phyloP scores from a whole-genome alignment of 1,284 basidiomycete species.

The Fomitopsis pinicola region DNA sequence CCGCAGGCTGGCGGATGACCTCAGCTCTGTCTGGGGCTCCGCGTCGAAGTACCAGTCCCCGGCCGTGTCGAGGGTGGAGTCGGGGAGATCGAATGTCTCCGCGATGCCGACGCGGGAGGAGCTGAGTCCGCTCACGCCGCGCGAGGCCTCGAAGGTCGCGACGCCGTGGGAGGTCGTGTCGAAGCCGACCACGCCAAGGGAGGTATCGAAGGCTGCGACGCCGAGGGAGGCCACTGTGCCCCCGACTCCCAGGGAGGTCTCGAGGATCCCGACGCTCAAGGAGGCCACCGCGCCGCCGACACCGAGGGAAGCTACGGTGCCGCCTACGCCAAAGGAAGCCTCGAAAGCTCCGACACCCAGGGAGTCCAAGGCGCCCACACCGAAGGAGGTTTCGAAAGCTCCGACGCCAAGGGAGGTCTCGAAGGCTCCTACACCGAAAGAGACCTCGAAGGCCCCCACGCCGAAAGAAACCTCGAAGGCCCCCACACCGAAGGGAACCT shows the following conservation, averaged over 20 bases:
- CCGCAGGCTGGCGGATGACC: conserved; percentile 26
- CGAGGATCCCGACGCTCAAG: conserved; percentile 12
- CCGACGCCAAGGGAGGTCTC: conserved; percentile 12
- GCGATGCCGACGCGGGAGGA: conserved; percentile 13
- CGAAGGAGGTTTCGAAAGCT: conserved; percentile 16
- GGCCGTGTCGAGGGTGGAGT: conserved; percentile 15
- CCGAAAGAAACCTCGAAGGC: conserved; percentile 2
- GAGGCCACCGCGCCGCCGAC: conserved; percentile 16
- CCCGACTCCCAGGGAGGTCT: conserved; percentile 6
- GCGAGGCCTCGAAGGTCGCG: conserved; percentile 11
- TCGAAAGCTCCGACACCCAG: conserved; percentile 20
- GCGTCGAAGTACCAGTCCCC: conserved; percentile 20
- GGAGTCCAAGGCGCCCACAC: conserved; percentile 17
- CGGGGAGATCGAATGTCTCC: conserved; percentile 1
- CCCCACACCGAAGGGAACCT: conserved; percentile 7
- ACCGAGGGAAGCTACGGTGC: conserved; percentile 11
- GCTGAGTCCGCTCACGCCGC: conserved; percentile 20
- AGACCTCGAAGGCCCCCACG: background rate
- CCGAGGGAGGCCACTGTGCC: conserved; percentile 8
- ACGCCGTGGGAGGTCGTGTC: conserved; percentile 12
- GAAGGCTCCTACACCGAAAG: conserved; percentile 1
- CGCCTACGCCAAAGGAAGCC: conserved; percentile 14
- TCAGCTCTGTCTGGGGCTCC: conserved; percentile 30
- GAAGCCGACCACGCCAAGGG: conserved; percentile 11
- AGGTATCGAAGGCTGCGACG: conserved; percentile 13